Evolutionary conservation across 2,329 filamentous ascomycete genomes (phyloP).

Genomic region (Phyllosticta capitalensis): DNA sequence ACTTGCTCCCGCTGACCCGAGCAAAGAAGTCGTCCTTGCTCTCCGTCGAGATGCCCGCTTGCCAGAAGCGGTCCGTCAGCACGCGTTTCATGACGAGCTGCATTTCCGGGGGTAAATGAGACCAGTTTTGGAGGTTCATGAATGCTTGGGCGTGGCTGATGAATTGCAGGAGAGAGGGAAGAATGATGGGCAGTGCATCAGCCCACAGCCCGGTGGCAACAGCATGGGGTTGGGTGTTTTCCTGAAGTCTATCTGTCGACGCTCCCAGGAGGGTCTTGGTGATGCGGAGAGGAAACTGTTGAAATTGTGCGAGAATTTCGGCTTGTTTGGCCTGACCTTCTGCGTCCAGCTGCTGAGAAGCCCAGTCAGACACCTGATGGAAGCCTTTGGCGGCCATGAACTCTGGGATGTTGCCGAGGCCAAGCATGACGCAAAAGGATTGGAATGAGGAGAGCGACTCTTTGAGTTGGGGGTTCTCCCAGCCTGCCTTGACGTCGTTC

Average conservation of each 20-base stretch:
- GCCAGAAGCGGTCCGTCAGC: constrained; percentile 93
- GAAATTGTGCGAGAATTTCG: constrained; percentile 66
- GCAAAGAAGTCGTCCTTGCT: constrained; percentile 97
- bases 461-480: constrained; percentile 63
- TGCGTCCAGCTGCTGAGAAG: constrained; percentile 61
- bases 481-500: constrained; percentile 69
- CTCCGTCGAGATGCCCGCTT: constrained; percentile 90
- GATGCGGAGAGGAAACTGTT: constrained; percentile 68
- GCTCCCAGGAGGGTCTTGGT: constrained; percentile 91
- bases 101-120: constrained; percentile 64
- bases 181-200: constrained; percentile 67
- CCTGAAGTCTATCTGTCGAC: constrained; percentile 80
- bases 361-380: constrained; percentile 74
- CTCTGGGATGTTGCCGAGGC: constrained; percentile 67
- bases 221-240: constrained; percentile 60
- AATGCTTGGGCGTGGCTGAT: constrained; percentile 85
- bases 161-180: constrained; percentile 80
- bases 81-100: constrained; percentile 69
- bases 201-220: constrained; percentile 77
- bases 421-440: constrained; percentile 71
- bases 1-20: constrained; percentile 77
- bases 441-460: constrained; percentile 63
- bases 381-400: constrained; percentile 69
- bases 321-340: constrained; percentile 72
- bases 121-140: constrained; percentile 80